phyloP scores from a whole-genome alignment of 768 basidiomycete genomes.

The Royoungia palumana region DNA sequence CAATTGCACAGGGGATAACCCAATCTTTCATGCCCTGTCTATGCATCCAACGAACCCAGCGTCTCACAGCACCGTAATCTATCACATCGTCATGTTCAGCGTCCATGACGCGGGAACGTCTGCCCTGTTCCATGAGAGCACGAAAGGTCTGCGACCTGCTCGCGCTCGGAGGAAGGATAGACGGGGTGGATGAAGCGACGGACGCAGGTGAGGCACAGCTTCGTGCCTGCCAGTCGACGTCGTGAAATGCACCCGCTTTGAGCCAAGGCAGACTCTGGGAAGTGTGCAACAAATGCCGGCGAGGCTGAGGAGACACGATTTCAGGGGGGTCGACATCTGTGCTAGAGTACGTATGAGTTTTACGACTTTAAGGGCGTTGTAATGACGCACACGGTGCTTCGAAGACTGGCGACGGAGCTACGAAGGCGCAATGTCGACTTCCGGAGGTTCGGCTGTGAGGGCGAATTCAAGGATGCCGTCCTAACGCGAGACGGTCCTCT shows the following conservation, averaged over 20 bases:
- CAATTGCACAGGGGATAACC: constrained; percentile 57
- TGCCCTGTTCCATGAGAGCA: constrained; percentile 38
- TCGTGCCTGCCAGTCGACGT: constrained; percentile 43
- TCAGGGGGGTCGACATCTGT: constrained; percentile 34
- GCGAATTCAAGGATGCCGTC: constrained; percentile 15
- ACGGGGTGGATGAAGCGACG: constrained; percentile 27
- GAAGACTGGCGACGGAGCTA: constrained; percentile 12
- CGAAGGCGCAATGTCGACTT: constrained; percentile 16
- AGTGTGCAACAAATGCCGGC: constrained; percentile 59
- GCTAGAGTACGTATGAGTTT: constrained; percentile 6
- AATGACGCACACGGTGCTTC: constrained; percentile 14
- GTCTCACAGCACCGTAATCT: constrained; percentile 46
- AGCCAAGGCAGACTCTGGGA: constrained; percentile 63
- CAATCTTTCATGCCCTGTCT: constrained; percentile 55
- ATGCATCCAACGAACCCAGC: constrained; percentile 83
- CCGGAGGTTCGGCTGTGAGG: constrained; percentile 3
- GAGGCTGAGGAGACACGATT: constrained; percentile 66
- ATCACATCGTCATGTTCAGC: constrained; percentile 13
- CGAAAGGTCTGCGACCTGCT: constrained; percentile 39
- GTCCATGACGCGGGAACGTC: constrained; percentile 9
- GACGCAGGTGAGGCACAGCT: constrained; percentile 42
- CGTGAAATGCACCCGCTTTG: constrained; percentile 36
- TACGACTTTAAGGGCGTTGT: too few relatives aligned
- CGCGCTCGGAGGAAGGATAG: constrained; percentile 21
- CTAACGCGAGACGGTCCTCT: constrained; percentile 4